Percentiles rank a stretch among this genome's conserved stretches.
Evolutionary conservation across 345 rosid species (phyloP).

Genomic region (Salix brachista): DNA sequence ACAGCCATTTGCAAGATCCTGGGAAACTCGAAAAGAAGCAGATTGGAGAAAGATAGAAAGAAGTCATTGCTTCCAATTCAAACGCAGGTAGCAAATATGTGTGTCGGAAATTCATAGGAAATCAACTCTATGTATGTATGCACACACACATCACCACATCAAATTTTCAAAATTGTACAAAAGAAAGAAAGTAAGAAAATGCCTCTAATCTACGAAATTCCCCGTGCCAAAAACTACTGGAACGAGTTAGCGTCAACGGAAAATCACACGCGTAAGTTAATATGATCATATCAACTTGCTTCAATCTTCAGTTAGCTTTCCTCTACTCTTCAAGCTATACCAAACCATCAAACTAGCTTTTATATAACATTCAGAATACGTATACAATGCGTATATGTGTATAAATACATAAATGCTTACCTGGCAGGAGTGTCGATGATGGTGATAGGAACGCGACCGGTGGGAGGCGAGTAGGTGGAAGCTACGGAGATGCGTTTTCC

Average conservation of each 20-base stretch:
- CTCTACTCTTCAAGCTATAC: constrained; percentile 58
- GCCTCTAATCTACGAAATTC: constrained; percentile 75
- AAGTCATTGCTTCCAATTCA: background rate
- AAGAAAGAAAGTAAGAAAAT: background rate
- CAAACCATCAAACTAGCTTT: background rate
- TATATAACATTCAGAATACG: background rate
- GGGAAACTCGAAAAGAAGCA: background rate
- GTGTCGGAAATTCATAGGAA: too few relatives aligned
- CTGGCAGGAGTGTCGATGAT: constrained; percentile 78
- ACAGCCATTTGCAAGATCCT: constrained; percentile 2
- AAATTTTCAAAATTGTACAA: background rate
- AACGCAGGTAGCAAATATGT: background rate
- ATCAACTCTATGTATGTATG: too few relatives aligned
- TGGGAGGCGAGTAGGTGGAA: constrained; percentile 69
- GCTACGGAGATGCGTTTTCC: constrained; percentile 54
- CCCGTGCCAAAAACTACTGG: constrained; percentile 66
- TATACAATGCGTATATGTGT: background rate
- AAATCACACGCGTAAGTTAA: constrained; percentile 78
- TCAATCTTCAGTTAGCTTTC: constrained; percentile 68
- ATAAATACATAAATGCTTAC: constrained; percentile 22
- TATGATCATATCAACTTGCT: constrained; percentile 69
- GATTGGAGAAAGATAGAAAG: background rate
- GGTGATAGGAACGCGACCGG: constrained; percentile 71
- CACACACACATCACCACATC: background rate
- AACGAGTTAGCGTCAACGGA: constrained; percentile 53